A percentile compares a stretch with the other conserved stretches of the same genome.
Evolutionary conservation across 768 basidiomycete species (phyloP).

Genomic region (Mycena haematopus): DNA sequence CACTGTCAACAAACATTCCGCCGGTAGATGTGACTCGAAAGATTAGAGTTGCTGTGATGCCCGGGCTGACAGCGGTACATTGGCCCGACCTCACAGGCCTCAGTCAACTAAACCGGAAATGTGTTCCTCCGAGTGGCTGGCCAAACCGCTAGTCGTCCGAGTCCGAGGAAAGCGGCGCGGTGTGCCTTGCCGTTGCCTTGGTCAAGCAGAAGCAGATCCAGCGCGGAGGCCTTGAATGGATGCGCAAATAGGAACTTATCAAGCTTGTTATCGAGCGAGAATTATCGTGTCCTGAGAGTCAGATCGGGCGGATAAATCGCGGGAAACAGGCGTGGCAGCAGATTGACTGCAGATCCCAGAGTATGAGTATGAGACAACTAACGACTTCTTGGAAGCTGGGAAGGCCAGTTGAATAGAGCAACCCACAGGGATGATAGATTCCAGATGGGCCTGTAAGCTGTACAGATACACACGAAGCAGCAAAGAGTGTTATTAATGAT

Average conservation of each 20-base stretch:
- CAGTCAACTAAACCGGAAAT: background rate
- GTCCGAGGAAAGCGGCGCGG: constrained; percentile 9
- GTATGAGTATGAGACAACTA: background rate
- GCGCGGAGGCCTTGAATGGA: background rate
- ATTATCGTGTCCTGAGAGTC: constrained; percentile 2
- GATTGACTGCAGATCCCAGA: background rate
- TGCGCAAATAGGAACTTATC: constrained; percentile 9
- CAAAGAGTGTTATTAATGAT: background rate
- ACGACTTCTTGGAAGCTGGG: constrained; percentile 8
- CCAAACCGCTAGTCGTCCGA: background rate
- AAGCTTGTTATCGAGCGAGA: background rate
- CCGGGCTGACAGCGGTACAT: constrained; percentile 1
- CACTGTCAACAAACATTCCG: too few species aligned
- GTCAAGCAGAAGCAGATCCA: background rate
- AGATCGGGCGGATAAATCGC: constrained; percentile 15
- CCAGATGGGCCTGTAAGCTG: constrained; percentile 7
- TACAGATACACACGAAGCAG: background rate
- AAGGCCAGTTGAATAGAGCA: background rate
- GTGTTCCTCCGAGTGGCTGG: background rate
- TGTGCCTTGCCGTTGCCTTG: constrained; percentile 11
- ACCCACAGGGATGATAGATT: background rate
- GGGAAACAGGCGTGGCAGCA: constrained; percentile 11
- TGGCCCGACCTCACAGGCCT: background rate
- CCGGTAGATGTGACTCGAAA: background rate
- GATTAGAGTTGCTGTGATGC: constrained; percentile 14